phyloP scores from a whole-genome alignment of 345 rosid species.

The Fremontodendron californicum region DNA sequence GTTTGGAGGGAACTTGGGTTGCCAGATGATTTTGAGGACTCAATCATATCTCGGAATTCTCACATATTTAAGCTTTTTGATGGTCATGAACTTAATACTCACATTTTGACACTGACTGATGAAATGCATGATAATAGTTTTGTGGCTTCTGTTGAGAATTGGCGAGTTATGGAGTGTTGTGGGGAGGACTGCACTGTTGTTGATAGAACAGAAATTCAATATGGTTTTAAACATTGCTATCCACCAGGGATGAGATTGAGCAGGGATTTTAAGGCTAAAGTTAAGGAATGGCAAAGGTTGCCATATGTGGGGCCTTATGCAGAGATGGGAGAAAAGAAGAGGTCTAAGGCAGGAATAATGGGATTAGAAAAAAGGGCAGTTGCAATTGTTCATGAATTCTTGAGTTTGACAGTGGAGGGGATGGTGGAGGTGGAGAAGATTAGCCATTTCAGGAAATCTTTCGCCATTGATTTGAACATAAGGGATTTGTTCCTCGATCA shows the following conservation, averaged over 20 bases:
- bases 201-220: slow-evolving; percentile 48
- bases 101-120: slow-evolving; percentile 54
- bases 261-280: slow-evolving; percentile 68
- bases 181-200: slow-evolving; percentile 45
- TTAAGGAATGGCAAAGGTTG: slow-evolving; percentile 74
- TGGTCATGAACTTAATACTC: slow-evolving; percentile 68
- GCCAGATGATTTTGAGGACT: slow-evolving; percentile 91
- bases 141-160: slow-evolving; percentile 65
- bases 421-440: slow-evolving; percentile 94
- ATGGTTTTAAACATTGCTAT: slow-evolving; percentile 60
- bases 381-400: slow-evolving; percentile 72
- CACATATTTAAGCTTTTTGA: slow-evolving; percentile 50
- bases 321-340: slow-evolving; percentile 44
- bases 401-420: slow-evolving; percentile 80
- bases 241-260: slow-evolving; percentile 87
- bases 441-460: slow-evolving; percentile 82
- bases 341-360: slow-evolving; percentile 42
- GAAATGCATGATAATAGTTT: slow-evolving; percentile 29
- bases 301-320: slow-evolving; percentile 77
- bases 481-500: slow-evolving; percentile 93
- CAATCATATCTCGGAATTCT: slow-evolving; percentile 54
- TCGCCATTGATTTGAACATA: slow-evolving; percentile 73
- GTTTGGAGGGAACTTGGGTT: slow-evolving; percentile 94
- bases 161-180: slow-evolving; percentile 74
- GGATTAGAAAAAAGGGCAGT: slow-evolving; percentile 72